Evolutionary conservation across 192 early-diverging fungal species (phyloP), one percentile per base, ranked within the genome.

Genomic region (Chytriomyces sp.): DNA sequence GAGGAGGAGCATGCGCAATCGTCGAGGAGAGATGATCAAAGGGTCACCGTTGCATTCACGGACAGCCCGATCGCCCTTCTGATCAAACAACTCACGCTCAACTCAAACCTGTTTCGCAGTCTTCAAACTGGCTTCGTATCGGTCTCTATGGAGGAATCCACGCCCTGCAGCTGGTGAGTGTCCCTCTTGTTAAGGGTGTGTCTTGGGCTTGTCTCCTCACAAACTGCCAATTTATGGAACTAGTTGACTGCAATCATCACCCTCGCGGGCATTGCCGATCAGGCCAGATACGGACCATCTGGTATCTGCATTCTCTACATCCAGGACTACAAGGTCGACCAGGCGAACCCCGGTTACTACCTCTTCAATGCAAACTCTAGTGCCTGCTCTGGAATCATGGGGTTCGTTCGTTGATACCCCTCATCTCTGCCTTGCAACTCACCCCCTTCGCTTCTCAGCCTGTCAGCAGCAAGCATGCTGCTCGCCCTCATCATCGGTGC

Each of bases 261-360:
- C 23, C 67, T 77, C 35, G 75, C 49, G 45, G 79, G 74, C 11
- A 71, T 81, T 76, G 79, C 79, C 23, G 75, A 77, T 23, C 75
- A 81, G 59, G 79, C 75, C 62, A 50, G 69, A 61, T 81, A 81
- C 49, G 79, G 79, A 20, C 79, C 79, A 0, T 63, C 66, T 50
- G 24, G 50, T n/a, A 71, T 77, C 61, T 81, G 79, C 49, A 70
- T 79, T 20, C 77, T 79, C 61, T 79, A 72, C 48, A 79, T 79
- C 64, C 60, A 72, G 49, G 70, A 72, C 26, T 79, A 79, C 65
- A 61, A 79, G 48, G 48, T 44, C 6, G 77, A 72, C 46, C 8
- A 47, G 24, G 23, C 28, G 48, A 79, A 72, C 70, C 69, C 76
- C 6, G 76, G 76, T 5, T 77, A 72, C 77, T 79, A 79, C 50